Evolutionary conservation across 139 green algal species (phyloP), one percentile per base, ranked within the genome.

Genomic region (Astrephomene gubernaculifera): DNA sequence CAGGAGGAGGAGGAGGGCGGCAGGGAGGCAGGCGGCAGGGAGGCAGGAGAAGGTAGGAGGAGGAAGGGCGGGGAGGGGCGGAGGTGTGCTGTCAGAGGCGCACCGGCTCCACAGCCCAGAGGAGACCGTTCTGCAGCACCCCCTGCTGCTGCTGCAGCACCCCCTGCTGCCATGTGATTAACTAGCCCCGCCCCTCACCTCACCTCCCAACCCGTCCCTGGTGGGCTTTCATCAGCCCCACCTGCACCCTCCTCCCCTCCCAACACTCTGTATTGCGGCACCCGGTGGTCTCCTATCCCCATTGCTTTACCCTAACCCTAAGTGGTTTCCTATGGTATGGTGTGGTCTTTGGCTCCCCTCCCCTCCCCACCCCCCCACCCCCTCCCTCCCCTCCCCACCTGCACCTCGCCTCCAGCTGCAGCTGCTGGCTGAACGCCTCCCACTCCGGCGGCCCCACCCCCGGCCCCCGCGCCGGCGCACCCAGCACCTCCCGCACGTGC

Each of bases 361-460:
- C n/a, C n/a, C n/a, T n/a, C n/a, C n/a, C n/a, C 73, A 35, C 17
- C 73, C 35, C 35, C 33, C 27, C 53, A 1, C 52, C 1, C 52
- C 22, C 24, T 10, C 38, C 36, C 27, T 6, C 12, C 73, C 69
- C 5, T 21, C 3, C 69, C 19, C 74, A 82, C 74, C 74, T 82
- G 74, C 49, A 45, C 2, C 43, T 54, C 54, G 14, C 39, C 74
- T 82, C 74, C 35, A 82, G 33, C 14, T 57, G 19, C 12, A 82
- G 57, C 74, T 82, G 74, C 53, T 31, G 36, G 27, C n/a, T 10
- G 10, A 82, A 82, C 38, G 19, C 10, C 54, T 82, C 74, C 76
- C 44, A 27, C 33, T 39, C 3, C 29, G 76, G 76, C 12, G 43
- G n/a, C 29, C 60, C 60, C 39, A 63, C 27, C n/a, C 7, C 60